Base-by-base conservation (phyloP, 2,329 filamentous ascomycete species). In the Aspergillus floridensis region DNA sequence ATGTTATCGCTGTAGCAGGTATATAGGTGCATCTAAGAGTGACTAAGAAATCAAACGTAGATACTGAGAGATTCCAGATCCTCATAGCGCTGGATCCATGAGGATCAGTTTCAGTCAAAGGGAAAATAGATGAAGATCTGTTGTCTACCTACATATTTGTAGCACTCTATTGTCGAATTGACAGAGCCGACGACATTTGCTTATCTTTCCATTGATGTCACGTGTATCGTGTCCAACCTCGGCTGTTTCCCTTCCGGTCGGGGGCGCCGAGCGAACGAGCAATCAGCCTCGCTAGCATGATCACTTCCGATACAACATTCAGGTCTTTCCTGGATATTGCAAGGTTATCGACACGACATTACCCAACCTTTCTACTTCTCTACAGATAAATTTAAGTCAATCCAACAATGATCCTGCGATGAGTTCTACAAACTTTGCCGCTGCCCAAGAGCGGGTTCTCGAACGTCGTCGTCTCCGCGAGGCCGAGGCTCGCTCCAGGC, bases 361-460 rank as follows among this genome's bases (percentile, higher is more conserved):
- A 19, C 38, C 6, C 19, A 14, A 19, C 16, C 16, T 22, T 3
- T 4, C 32, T 11, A 21, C 14, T 19, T 21, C 16, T 5, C 10
- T 29, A 19, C n/a, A 16, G 60, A 53, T 49, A 29, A 31, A 26
- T 58, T 10, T 12, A 21, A 14, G 5, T 35, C 32, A 12, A 26
- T n/a, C 32, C 12, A 32, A 72, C 61, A 54, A 77, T 77, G 76
- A 68, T 72, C 51, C 62, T 64, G 74, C 70, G 65, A 84, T 85
- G 82, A 82, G 79, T 65, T 81, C 82, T 57, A 79, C 83, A 72
- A 90, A 90, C 77, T 97, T 97, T 79, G 88, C 90, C 76, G 89
- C 91, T 75, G 93, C 93, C 65, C 93, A 97, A 80, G 85, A 90
- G 79, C 91, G 93, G 74, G 87, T 97, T 61, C 84, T 89, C 65